These are phyloP conservation scores for Dendrobium officinale DNA, from an alignment of 106 monocot species.

Conservation along the genomic window DNA sequence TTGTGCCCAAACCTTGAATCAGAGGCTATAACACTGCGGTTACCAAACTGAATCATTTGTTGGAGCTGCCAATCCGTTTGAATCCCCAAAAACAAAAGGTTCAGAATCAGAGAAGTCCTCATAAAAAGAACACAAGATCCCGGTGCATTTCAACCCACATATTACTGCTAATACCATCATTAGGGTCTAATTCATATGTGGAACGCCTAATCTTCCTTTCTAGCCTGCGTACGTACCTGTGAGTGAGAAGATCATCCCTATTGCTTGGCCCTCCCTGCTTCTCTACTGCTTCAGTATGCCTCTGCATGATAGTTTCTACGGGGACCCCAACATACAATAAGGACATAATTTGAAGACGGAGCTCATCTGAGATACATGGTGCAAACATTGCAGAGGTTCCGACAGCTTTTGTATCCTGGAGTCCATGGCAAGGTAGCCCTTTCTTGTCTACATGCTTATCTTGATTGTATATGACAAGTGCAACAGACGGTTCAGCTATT, in stretches of 20 bases:
- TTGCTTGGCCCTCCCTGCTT: constrained; percentile 90
- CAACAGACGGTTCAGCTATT: constrained; percentile 86
- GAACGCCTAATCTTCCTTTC: constrained; percentile 96
- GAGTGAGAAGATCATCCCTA: constrained; percentile 92
- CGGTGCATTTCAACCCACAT: constrained; percentile 71
- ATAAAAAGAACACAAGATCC: constrained; percentile 61
- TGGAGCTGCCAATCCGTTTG: constrained; percentile 98
- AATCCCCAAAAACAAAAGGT: constrained; percentile 76
- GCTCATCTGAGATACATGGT: constrained; percentile 83
- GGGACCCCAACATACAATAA: constrained; percentile 87
- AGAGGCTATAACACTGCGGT: constrained; percentile 61
- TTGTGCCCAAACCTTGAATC: constrained; percentile 85
- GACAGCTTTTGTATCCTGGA: constrained; percentile 60
- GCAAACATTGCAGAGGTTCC: constrained; percentile 92
- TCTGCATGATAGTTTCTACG: constrained; percentile 98
- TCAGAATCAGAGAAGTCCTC: constrained; percentile 87
- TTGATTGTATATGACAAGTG: constrained; percentile 90
- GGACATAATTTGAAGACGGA: constrained; percentile 76
- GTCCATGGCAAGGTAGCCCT: constrained; percentile 88
- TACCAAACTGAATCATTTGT: constrained; percentile 86
- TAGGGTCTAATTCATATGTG: constrained; percentile 63
- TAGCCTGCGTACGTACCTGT: constrained; percentile 81
- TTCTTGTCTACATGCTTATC: constrained; percentile 92
- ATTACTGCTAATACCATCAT: constrained; percentile 58
- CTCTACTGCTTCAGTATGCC: constrained; percentile 69